phyloP scores from a whole-genome alignment of 768 basidiomycete genomes.

The Cystobasidium onofrii region DNA sequence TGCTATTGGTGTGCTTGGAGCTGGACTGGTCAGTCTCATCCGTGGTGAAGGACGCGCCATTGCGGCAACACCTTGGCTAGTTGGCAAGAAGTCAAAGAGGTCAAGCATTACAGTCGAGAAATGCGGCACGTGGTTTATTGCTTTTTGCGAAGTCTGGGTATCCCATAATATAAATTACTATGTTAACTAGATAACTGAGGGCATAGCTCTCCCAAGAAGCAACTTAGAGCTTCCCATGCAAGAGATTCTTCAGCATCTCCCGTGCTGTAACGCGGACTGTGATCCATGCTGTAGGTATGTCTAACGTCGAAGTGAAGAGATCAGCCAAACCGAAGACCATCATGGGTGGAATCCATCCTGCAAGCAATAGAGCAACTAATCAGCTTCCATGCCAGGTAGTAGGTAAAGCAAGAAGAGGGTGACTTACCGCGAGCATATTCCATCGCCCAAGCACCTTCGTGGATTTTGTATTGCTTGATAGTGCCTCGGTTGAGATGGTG shows the following conservation, averaged over 20 bases:
- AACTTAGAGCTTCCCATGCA: constrained; percentile 71
- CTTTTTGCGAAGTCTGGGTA: not conserved
- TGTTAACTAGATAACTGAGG: not conserved
- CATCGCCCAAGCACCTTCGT: constrained; percentile 86
- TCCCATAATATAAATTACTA: not conserved
- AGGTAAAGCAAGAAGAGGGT: not conserved
- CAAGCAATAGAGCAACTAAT: not conserved
- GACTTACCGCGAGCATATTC: constrained; percentile 82
- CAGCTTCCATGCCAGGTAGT: not conserved
- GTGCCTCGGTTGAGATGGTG: constrained; percentile 73
- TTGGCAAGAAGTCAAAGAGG: not conserved
- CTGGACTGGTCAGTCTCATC: constrained; percentile 23
- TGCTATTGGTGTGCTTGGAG: constrained; percentile 7
- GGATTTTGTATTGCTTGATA: constrained; percentile 97
- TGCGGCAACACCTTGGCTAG: not conserved
- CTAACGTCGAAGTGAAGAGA: constrained; percentile 75
- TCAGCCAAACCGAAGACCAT: constrained; percentile 88
- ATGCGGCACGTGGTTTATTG: not conserved
- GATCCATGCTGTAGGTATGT: constrained; percentile 69
- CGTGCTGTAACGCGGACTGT: constrained; percentile 68
- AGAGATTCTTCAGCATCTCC: constrained; percentile 72
- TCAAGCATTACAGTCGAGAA: not conserved
- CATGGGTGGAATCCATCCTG: constrained; percentile 97
- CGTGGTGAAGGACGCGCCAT: constrained; percentile 23
- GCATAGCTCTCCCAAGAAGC: not conserved